phyloP scores from a whole-genome alignment of 257 asterid species.

The Coffea canephora region DNA sequence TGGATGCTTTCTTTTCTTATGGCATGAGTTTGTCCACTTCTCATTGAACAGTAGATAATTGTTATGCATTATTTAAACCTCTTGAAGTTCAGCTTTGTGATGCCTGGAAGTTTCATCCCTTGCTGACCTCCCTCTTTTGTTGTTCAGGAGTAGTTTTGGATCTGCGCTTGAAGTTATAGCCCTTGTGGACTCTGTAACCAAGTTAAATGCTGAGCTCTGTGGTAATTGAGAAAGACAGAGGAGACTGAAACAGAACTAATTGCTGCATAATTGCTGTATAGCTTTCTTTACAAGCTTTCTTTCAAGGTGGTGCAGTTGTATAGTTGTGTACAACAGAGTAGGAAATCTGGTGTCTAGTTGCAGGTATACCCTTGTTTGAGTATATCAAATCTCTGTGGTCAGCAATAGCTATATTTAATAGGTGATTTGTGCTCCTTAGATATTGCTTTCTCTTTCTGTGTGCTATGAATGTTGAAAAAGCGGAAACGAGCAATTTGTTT shows the following conservation, averaged over 20 bases:
- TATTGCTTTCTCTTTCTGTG: too few species aligned
- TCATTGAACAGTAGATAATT: too few species aligned
- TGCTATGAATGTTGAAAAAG: too few species aligned
- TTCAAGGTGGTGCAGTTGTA: conserved; percentile 32
- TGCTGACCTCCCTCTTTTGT: neutral
- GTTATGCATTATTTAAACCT: neutral
- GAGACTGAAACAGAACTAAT: conserved; percentile 70
- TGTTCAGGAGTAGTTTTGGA: conserved; percentile 44
- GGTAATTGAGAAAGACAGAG: conserved; percentile 78
- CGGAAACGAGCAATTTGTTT: too few species aligned
- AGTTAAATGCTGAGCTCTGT: conserved; percentile 77
- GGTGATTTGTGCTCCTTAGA: too few species aligned
- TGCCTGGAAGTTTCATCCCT: conserved; percentile 5
- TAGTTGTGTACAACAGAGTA: neutral
- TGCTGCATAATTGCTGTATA: too few species aligned
- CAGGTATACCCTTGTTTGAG: neutral
- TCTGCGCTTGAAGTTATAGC: conserved; percentile 81
- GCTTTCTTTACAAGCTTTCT: too few species aligned
- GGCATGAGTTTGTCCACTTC: neutral
- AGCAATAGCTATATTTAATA: too few species aligned
- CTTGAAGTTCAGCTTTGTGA: neutral
- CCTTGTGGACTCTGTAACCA: conserved; percentile 80
- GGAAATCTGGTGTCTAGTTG: neutral
- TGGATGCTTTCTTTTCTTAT: neutral
- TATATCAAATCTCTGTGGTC: too few species aligned